Conservation (phyloP, 768 basidiomycete species). For the Xerocomellus chrysenteron region DNA sequence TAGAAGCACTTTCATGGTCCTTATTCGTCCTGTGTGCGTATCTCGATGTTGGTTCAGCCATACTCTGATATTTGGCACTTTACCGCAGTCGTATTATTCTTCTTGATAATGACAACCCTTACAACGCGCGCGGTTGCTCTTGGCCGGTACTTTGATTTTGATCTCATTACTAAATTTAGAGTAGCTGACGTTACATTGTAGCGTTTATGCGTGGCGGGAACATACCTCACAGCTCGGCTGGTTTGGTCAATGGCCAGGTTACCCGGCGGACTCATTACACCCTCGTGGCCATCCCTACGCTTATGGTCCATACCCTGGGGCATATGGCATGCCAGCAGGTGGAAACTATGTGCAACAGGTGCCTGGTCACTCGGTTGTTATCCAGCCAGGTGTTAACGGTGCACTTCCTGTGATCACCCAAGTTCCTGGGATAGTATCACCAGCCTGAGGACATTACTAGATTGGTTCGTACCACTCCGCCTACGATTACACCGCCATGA, state of each 20-base stretch:
- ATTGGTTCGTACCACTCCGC: background rate
- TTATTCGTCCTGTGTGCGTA: constrained; percentile 53
- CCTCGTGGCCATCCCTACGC: constrained; percentile 23
- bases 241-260: constrained; percentile 73
- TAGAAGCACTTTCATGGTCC: constrained; percentile 79
- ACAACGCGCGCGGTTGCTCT: constrained; percentile 39
- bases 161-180: background rate
- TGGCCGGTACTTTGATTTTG: constrained; percentile 27
- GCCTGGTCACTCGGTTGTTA: constrained; percentile 63
- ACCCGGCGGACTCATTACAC: constrained; percentile 32
- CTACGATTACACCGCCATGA: background rate
- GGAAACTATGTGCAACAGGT: constrained; percentile 45
- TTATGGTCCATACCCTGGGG: constrained; percentile 36
- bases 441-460: constrained; percentile 10
- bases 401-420: constrained; percentile 61
- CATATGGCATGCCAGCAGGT: constrained; percentile 21
- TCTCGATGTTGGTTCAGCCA: constrained; percentile 1
- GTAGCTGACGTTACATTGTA: constrained; percentile 4
- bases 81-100: constrained; percentile 43
- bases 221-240: constrained; percentile 63
- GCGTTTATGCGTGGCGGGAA: constrained; percentile 33
- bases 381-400: constrained; percentile 66
- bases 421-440: constrained; percentile 40
- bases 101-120: constrained; percentile 57
- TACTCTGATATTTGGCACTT: background rate